Evolutionary conservation across 2,329 filamentous ascomycete species (phyloP), one percentile per base, ranked within the genome.

Genomic region (Boeremia lycopersici): DNA sequence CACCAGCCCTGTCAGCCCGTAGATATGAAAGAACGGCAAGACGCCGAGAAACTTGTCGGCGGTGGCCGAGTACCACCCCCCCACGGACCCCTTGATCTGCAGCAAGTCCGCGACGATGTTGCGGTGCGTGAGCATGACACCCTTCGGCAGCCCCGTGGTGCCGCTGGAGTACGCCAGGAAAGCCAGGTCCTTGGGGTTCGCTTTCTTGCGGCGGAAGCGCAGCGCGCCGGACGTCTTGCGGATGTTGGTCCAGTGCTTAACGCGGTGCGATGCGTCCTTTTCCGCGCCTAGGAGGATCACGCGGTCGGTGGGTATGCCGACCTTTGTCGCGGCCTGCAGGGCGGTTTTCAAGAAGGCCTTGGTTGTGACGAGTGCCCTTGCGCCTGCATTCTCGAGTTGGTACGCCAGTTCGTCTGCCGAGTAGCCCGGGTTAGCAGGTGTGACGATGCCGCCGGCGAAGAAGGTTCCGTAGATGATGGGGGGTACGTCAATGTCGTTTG

Each of bases 1-100:
- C 23, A 96, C 79, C 31, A 91, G 82, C 61, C 84, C 87, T 8
- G 85, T 89, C 15, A 96, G 83, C 86, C 82, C 90, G 69, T 96
- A 96, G 59, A 96, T 92, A 72, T 96, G 92, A 77, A 91, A 96
- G 73, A 96, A 95, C 0, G 93, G 92, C 3, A 96, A 76, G 50
- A 96, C 88, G 2, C 89, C 90, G 4, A 96, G 74, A 34, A 93
- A 79, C 51, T 83, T 85, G 72, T 96, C 92, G 1, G 47, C 34
- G 0, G 33, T 25, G 9, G 58, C 54, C 2, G 49, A 96, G 79
- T 84, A 90, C 89, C 34, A 96, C 89, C 31, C 91, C 90, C 76
- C 97, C 93, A 3, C 92, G 89, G 48, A 91, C 75, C 11, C 93
- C 89, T 0, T 91, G 96, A 0, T 91, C 95, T 28, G 91, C 90